Conservation (phyloP, 495 filamentous ascomycete genomes). For the Amphirosellinia nigrospora region DNA sequence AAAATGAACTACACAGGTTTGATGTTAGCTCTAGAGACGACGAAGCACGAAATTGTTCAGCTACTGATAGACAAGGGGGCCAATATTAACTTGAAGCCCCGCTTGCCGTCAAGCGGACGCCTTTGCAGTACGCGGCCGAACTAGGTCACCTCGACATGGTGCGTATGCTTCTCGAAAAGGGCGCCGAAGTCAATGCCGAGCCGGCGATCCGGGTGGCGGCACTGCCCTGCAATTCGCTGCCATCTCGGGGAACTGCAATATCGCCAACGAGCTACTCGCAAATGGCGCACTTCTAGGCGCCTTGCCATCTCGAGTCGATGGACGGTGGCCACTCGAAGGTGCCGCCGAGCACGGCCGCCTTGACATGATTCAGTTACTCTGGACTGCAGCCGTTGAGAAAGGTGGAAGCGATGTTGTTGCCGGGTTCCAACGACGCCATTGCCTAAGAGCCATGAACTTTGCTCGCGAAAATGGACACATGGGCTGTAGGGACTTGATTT, state of each 20-base stretch:
- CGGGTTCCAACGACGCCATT: conserved; percentile 27
- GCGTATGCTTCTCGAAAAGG: conserved; percentile 21
- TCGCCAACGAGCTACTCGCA: conserved; percentile 32
- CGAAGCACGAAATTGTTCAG: conserved; percentile 31
- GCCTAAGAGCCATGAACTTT: conserved; percentile 29
- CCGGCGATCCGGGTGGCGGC: conserved; percentile 32
- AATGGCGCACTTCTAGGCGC: conserved; percentile 30
- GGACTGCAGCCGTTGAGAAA: conserved; percentile 31
- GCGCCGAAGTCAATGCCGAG: conserved; percentile 31
- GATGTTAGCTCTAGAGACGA: conserved; percentile 26
- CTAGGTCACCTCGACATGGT: conserved; percentile 36
- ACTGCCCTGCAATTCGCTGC: conserved; percentile 36
- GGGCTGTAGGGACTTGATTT: conserved; percentile 25
- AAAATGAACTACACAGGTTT: conserved; percentile 5
- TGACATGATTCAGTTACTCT: conserved; percentile 50
- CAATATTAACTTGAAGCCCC: conserved; percentile 29
- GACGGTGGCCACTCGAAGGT: conserved; percentile 52
- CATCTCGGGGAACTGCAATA: conserved; percentile 30
- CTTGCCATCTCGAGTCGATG: conserved; percentile 32
- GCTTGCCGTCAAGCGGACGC: conserved; percentile 27
- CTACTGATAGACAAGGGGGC: conserved; percentile 42
- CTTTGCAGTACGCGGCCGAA: conserved; percentile 39
- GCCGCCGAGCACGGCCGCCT: conserved; percentile 54
- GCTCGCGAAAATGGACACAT: conserved; percentile 27
- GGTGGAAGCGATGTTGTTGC: neutral